Base-by-base conservation (phyloP, 257 asterid species). In the Solanum peruvianum region DNA sequence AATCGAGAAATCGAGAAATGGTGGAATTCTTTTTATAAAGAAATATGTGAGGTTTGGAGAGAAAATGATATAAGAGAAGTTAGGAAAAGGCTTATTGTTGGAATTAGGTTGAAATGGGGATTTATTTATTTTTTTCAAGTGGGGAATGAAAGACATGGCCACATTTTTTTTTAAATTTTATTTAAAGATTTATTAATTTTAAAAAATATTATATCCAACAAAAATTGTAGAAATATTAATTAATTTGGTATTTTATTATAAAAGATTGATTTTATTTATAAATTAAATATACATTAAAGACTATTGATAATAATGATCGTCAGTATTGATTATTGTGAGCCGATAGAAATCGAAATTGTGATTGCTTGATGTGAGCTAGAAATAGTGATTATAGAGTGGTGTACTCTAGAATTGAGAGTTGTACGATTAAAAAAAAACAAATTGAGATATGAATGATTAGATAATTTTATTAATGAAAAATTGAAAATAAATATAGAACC, bases 141-240 rank as follows among this genome's bases (percentile, higher is more conserved):
- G 86, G 89, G 89, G 88, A 86, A 70, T 78, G 60, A 78, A 87
- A 66, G 86, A 35, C 90, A 52, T 86, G 33, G 2, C 84, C 75
- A 37, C 39, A 6, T 33, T 72, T 69, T n/a, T n/a, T 71, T 29
- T 5, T 5, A 0, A 42, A 0, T 35, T 35, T 35, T 72, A 10
- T 72, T 33, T 33, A 33, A 70, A 70, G 13, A 31, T 33, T 15
- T 1, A 33, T 70, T 31, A 29, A 29, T 29, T 69, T 13, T n/a
- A 7, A 67, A 67, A 67, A 31, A 29, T 1, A 10, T 23, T n/a
- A 62, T 4, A 33, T 8, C 21, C 3, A 70, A 6, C 0, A 71
- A 9, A 35, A 18, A 33, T 71, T 71, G 4, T 33, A 20, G 1
- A 71, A 71, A 71, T 71, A 71, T 18, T 71, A 33, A 71, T 71